Percentiles rank a stretch among this genome's conserved stretches.
Evolutionary conservation across 441 rosid species (phyloP).

Genomic region (Gossypium aridum): DNA sequence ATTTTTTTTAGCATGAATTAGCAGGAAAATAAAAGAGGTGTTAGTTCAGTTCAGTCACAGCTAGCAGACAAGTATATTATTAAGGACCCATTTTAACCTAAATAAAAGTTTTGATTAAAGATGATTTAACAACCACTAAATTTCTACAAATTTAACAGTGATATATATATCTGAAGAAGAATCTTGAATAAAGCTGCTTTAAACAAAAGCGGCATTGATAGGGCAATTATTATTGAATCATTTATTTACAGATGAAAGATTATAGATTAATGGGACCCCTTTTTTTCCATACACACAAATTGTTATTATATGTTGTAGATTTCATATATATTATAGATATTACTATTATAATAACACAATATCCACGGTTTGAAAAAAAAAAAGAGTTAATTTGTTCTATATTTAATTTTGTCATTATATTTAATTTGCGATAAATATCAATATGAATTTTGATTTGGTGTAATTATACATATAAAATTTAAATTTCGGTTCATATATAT

Average conservation of each 20-base stretch:
- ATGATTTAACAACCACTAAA: constrained; percentile 24
- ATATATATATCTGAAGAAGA: not conserved
- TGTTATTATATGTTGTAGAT: not conserved
- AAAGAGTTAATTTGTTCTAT: too few species aligned
- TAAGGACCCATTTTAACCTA: constrained; percentile 27
- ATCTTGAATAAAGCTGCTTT: constrained; percentile 32
- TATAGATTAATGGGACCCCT: not conserved
- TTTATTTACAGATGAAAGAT: constrained; percentile 13
- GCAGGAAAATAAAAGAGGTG: not conserved
- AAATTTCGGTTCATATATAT: too few species aligned
- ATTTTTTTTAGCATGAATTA: not conserved
- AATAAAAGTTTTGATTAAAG: constrained; percentile 20
- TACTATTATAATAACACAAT: too few species aligned
- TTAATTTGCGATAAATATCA: too few species aligned
- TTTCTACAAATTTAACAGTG: constrained; percentile 14
- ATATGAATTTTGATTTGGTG: too few species aligned
- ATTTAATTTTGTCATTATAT: too few species aligned
- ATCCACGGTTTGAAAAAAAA: too few species aligned
- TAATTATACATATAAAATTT: too few species aligned
- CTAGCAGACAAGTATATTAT: not conserved
- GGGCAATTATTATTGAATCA: constrained; percentile 30
- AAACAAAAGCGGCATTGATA: constrained; percentile 14
- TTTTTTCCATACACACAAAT: not conserved
- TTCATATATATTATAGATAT: too few species aligned
- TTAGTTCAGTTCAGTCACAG: not conserved